Conservation (phyloP, 225 moss, liverwort and hornwort species). For the Anthoceros angustus region DNA sequence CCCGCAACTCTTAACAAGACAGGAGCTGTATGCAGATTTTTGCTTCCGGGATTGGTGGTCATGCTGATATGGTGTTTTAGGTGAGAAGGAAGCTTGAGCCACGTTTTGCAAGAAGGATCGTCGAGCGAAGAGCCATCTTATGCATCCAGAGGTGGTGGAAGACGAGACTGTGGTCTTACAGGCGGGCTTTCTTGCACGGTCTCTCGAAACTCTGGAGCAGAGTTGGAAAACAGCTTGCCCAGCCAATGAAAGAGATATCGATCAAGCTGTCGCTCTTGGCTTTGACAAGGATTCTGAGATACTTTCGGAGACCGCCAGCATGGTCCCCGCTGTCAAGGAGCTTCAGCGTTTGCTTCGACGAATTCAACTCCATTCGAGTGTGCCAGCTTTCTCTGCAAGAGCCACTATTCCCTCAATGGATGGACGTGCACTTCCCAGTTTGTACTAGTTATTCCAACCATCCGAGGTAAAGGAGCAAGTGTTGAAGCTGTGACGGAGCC, state of each 20-base stretch:
- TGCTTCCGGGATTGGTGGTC: not conserved
- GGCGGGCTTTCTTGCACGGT: not conserved
- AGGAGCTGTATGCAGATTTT: not conserved
- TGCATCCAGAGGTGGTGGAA: not conserved
- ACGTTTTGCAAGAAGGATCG: not conserved
- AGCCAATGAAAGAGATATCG: not conserved
- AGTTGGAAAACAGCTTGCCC: not conserved
- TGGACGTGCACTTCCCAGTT: not conserved
- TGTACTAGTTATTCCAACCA: not conserved
- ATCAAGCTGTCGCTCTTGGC: not conserved
- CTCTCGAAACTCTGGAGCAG: not conserved
- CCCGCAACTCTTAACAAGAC: not conserved
- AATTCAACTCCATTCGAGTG: not conserved
- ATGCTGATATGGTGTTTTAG: conserved; percentile 4
- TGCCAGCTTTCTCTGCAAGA: not conserved
- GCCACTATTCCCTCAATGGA: not conserved
- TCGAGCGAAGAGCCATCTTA: not conserved
- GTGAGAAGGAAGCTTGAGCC: not conserved
- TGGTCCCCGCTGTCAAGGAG: not conserved
- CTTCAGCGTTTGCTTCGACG: not conserved
- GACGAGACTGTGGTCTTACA: not conserved
- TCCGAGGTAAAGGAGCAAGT: too few species aligned
- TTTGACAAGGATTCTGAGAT: not conserved
- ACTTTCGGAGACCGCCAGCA: not conserved
- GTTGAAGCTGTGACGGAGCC: too few species aligned